These are phyloP conservation scores for Parafenestella ontariensis DNA, from an alignment of 2,329 filamentous ascomycete species.

Conservation along the genomic window DNA sequence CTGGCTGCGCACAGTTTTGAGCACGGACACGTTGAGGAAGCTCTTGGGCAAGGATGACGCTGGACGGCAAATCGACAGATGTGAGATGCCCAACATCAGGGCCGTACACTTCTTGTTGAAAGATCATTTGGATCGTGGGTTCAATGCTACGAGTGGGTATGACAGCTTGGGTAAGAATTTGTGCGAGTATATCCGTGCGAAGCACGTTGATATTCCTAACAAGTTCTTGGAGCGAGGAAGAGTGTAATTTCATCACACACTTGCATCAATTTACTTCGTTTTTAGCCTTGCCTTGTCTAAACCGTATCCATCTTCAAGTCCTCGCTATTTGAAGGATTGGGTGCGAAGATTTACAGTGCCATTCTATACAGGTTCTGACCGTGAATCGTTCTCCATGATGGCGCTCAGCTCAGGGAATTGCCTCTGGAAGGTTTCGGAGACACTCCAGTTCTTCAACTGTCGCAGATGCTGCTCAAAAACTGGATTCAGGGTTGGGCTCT, in stretches of 20 bases:
- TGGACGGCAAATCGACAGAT: slow-evolving; percentile 40
- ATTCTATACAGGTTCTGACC: neutral
- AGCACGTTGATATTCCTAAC: slow-evolving; percentile 27
- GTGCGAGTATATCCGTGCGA: slow-evolving; percentile 27
- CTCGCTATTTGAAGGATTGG: neutral
- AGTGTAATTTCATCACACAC: slow-evolving; percentile 1
- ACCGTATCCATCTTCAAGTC: neutral
- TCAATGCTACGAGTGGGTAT: slow-evolving; percentile 24
- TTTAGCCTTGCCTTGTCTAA: too few species aligned
- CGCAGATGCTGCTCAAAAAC: slow-evolving; percentile 36
- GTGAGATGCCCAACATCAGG: slow-evolving; percentile 27
- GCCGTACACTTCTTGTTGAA: slow-evolving; percentile 33
- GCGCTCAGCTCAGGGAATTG: slow-evolving; percentile 30
- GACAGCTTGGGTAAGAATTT: slow-evolving; percentile 31
- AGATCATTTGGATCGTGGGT: slow-evolving; percentile 30
- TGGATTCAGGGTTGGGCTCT: slow-evolving; percentile 24
- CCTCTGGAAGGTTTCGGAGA: slow-evolving; percentile 20
- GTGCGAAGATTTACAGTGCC: neutral
- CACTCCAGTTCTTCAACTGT: slow-evolving; percentile 32
- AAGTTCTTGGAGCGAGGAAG: slow-evolving; percentile 28
- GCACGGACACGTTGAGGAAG: slow-evolving; percentile 44
- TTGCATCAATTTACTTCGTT: neutral
- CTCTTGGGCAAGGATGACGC: slow-evolving; percentile 56
- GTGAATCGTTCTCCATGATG: slow-evolving; percentile 25
- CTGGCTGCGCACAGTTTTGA: slow-evolving; percentile 54